Evolutionary conservation across 257 asterid genomes (phyloP), one percentile per base, ranked within the genome.

Genomic region (Handroanthus guayacan): DNA sequence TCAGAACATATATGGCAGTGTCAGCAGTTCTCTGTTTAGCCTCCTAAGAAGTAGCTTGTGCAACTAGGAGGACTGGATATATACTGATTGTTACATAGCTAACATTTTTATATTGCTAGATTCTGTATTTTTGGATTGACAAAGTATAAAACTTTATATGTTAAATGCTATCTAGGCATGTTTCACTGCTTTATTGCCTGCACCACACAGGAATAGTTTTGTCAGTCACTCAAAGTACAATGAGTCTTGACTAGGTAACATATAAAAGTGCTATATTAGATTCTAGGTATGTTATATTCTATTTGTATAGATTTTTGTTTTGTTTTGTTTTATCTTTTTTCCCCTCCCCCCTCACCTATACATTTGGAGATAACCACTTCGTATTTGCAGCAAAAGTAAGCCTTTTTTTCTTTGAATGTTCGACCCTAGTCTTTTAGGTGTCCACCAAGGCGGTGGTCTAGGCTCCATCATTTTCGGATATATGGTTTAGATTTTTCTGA

Each of bases 21-120:
- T 25, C 31, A 25, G 14, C 14, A 2, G 62, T 4, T 5, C 4
- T 8, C 31, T 48, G 31, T 8, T 11, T 45, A 38, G 62, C 5
- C 37, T 56, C 65, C 41, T 58, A 25, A 58, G 16, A 14, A 20
- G 39, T 58, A 3, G n/a, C 65, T 3, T 25, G 9, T 5, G 39
- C 41, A 58, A 68, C 62, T 68, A 34, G 62, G 20, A 31, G 47
- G 61, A 60, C 74, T 50, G 13, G 14, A 48, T 48, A 14, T 50
- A 3, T 14, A 36, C 5, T 1, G 16, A 52, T 69, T 61, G 2
- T 14, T 7, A 7, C 12, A 3, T 72, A 16, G 3, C 62, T 61
- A 57, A 20, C 50, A 60, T 57, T 39, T 17, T 17, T 45, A 65
- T 56, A 65, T 9, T 18, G 54, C n/a, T 43, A n/a, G 38, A 64